Percentiles rank a stretch among this genome's conserved stretches.
phyloP scores from a whole-genome alignment of 202 grass and related monocot species.

The Panicum hallii region DNA sequence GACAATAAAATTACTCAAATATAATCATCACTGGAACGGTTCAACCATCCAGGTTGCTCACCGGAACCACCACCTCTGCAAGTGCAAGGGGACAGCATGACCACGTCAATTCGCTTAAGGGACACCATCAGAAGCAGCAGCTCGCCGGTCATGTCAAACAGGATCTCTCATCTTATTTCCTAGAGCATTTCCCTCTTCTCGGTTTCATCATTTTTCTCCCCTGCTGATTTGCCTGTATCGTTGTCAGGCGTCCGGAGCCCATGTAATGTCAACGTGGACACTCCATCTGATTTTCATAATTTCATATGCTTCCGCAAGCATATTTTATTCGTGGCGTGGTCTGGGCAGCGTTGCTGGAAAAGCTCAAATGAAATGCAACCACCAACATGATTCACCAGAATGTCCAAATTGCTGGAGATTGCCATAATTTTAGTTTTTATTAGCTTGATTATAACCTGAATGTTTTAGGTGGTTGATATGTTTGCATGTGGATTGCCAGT shows the following conservation, averaged over 20 bases:
- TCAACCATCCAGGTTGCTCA: constrained; percentile 44
- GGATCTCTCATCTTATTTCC: constrained; percentile 40
- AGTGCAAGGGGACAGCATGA: constrained; percentile 25
- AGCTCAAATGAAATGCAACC: not conserved
- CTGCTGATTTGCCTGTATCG: constrained; percentile 18
- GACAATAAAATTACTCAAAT: constrained; percentile 6
- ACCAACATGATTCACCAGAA: not conserved
- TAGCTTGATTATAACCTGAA: constrained; percentile 32
- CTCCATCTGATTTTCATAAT: constrained; percentile 45
- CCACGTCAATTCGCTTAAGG: constrained; percentile 43
- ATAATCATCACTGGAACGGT: constrained; percentile 21
- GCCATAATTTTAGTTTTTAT: constrained; percentile 7
- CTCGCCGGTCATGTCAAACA: constrained; percentile 35
- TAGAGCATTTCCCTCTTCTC: not conserved
- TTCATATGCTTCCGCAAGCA: not conserved
- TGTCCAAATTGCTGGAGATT: constrained; percentile 1
- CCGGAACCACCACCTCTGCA: constrained; percentile 45
- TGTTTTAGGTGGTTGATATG: constrained; percentile 94
- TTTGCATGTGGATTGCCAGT: constrained; percentile 98
- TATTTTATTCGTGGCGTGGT: constrained; percentile 26
- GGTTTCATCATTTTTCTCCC: not conserved
- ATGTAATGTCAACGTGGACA: constrained; percentile 39
- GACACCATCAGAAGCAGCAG: constrained; percentile 41
- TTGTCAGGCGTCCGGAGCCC: constrained; percentile 32
- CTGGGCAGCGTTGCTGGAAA: not conserved